Conservation (phyloP, 768 basidiomycete species). For the Aureoboletus auriporus region DNA sequence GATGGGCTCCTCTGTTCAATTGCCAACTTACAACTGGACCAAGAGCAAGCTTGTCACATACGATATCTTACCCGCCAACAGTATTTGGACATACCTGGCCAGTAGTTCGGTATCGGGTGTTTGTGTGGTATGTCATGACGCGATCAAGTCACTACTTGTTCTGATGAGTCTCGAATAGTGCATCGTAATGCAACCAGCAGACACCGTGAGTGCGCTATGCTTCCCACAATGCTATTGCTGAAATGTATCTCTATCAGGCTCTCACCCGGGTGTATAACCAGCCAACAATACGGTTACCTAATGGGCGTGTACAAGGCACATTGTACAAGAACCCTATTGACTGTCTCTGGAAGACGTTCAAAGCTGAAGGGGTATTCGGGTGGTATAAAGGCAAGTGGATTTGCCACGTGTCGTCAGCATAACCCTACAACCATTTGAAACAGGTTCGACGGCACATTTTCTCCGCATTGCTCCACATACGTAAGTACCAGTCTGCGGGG, state of each 20-base stretch:
- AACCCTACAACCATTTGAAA: background rate
- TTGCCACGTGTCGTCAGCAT: background rate
- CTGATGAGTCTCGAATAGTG: slow-evolving; percentile 43
- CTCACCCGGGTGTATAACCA: slow-evolving; percentile 97
- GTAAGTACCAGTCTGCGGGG: slow-evolving; percentile 39
- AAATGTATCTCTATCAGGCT: slow-evolving; percentile 41
- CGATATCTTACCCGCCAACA: slow-evolving; percentile 69
- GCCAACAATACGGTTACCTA: slow-evolving; percentile 66
- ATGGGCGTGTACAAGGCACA: slow-evolving; percentile 68
- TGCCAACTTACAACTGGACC: slow-evolving; percentile 93
- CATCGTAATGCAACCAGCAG: slow-evolving; percentile 91
- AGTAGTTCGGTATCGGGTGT: slow-evolving; percentile 88
- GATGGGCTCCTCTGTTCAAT: slow-evolving; percentile 94
- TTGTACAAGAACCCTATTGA: slow-evolving; percentile 92
- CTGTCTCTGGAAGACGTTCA: slow-evolving; percentile 94
- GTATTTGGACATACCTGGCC: slow-evolving; percentile 80
- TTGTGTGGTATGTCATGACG: slow-evolving; percentile 69
- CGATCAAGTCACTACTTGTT: slow-evolving; percentile 1
- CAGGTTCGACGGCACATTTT: slow-evolving; percentile 92
- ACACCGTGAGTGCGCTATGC: slow-evolving; percentile 56
- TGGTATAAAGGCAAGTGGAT: slow-evolving; percentile 82
- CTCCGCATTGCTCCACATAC: slow-evolving; percentile 90
- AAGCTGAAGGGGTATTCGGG: slow-evolving; percentile 84
- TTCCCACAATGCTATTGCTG: background rate
- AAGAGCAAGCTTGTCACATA: slow-evolving; percentile 73